Conservation (phyloP, 208 protist genomes). For the Lotmaria passim region DNA sequence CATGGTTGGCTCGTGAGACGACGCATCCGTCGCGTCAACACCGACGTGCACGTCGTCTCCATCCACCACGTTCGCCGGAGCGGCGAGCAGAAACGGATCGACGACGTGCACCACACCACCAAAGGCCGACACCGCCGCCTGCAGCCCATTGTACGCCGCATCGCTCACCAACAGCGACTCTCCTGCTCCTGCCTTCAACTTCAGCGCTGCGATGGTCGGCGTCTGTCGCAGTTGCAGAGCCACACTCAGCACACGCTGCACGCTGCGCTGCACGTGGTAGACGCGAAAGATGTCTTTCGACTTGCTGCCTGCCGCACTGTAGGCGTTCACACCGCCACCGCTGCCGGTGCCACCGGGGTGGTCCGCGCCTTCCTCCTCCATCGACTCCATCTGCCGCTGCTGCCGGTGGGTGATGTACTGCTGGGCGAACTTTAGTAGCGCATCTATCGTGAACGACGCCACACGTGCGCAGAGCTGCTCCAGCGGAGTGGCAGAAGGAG, state of each 20-base stretch:
- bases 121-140: slow-evolving; percentile 41
- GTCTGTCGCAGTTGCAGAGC: slow-evolving; percentile 28
- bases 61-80: neutral
- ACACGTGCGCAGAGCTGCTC: slow-evolving; percentile 26
- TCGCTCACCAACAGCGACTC: slow-evolving; percentile 15
- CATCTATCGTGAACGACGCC: slow-evolving; percentile 10
- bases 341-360: neutral
- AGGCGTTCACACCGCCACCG: slow-evolving; percentile 1
- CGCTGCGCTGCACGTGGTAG: slow-evolving; percentile 48
- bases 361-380: slow-evolving; percentile 18
- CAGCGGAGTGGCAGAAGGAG: neutral
- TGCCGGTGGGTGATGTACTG: slow-evolving; percentile 62
- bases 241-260: slow-evolving; percentile 69
- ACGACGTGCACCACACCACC: slow-evolving; percentile 36
- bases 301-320: neutral
- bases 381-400: slow-evolving; percentile 49
- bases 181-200: neutral
- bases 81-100: neutral
- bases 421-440: slow-evolving; percentile 52
- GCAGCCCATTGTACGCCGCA: slow-evolving; percentile 30
- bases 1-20: neutral
- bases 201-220: neutral
- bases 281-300: slow-evolving; percentile 49
- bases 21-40: neutral
- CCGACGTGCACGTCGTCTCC: neutral